Evolutionary conservation across 2,329 filamentous ascomycete species (phyloP), one percentile per base, ranked within the genome.

Genomic region (Rutstroemia sp.): DNA sequence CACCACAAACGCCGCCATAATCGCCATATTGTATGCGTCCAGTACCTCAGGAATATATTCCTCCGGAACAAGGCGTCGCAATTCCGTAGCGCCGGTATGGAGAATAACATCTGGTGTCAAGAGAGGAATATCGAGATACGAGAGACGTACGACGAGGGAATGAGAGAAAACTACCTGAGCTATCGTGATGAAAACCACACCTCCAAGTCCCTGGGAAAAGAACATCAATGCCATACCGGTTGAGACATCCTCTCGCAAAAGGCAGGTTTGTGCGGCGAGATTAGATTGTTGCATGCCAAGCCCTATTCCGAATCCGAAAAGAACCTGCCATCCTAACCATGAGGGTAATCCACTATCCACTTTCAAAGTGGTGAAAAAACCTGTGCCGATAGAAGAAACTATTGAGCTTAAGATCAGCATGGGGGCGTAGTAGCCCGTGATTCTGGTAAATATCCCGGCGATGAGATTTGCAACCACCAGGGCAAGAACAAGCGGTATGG

Each of bases 1-100:
- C 5, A 83, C 78, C 60, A 81, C 80, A 64, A 80, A 83, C 0
- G 75, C 75, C 58, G 77, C 69, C 5, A 72, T 75, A 23, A 85
- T 64, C 0, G 79, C 76, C 6, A 65, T 58, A 63, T 83, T 84
- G 68, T 85, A 85, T 0, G 76, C 79, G 0, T 63, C 40, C n/a
- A 81, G 69, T 19, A 84, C 78, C 0, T 68, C 68, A 1, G 61
- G 55, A 1, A 83, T 63, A 59, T 70, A 73, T 44, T 76, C 56
- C 0, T 63, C 44, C 0, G 73, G 68, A 3, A 66, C 57, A 2
- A 65, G n/a, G 12, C 71, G 64, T 58, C 76, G 75, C 19, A 85
- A 65, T 50, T 77, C 73, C 0, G 80, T 82, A 1, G 79, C 79
- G 39, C 79, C 80, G 4, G 73, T 73, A 1, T 63, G 63, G 12